Conservation (phyloP, 805 yeast species). For the Yamadazyma ubonensis region DNA sequence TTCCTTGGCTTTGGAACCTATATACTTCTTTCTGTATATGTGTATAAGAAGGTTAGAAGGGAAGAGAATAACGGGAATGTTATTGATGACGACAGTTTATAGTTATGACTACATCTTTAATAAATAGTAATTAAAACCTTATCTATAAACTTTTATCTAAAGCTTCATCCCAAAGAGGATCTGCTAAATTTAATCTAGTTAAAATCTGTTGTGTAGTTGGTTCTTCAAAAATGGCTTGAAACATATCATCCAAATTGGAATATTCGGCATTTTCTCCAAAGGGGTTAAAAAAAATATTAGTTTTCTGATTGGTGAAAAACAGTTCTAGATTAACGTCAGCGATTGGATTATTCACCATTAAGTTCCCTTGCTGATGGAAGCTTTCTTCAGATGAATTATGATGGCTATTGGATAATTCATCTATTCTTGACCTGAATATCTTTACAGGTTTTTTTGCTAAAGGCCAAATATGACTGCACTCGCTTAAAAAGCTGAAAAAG, state of each 20-base stretch:
- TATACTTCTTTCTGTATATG: slow-evolving; percentile 11
- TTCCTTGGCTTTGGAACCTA: slow-evolving; percentile 10
- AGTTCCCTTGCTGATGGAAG: not conserved
- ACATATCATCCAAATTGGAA: slow-evolving; percentile 10
- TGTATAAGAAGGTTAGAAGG: too few species aligned
- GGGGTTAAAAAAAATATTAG: not conserved
- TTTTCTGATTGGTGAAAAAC: too few species aligned
- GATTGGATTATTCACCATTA: too few species aligned
- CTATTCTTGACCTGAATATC: slow-evolving; percentile 9
- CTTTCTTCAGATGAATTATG: not conserved
- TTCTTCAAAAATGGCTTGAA: slow-evolving; percentile 10
- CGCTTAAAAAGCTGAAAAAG: slow-evolving; percentile 10
- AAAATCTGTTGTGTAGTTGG: slow-evolving; percentile 10
- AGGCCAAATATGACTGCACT: slow-evolving; percentile 13
- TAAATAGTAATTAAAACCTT: not conserved
- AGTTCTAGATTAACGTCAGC: too few species aligned
- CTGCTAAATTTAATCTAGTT: slow-evolving; percentile 12
- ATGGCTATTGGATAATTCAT: slow-evolving; percentile 6
- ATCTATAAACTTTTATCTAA: slow-evolving; percentile 1
- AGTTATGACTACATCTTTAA: not conserved
- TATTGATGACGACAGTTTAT: too few species aligned
- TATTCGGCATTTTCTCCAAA: not conserved
- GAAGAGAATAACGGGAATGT: too few species aligned
- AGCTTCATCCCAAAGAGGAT: slow-evolving; percentile 14
- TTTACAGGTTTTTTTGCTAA: slow-evolving; percentile 11